Conservation (phyloP, 495 filamentous ascomycete genomes). For the Trichocladium antarcticum region DNA sequence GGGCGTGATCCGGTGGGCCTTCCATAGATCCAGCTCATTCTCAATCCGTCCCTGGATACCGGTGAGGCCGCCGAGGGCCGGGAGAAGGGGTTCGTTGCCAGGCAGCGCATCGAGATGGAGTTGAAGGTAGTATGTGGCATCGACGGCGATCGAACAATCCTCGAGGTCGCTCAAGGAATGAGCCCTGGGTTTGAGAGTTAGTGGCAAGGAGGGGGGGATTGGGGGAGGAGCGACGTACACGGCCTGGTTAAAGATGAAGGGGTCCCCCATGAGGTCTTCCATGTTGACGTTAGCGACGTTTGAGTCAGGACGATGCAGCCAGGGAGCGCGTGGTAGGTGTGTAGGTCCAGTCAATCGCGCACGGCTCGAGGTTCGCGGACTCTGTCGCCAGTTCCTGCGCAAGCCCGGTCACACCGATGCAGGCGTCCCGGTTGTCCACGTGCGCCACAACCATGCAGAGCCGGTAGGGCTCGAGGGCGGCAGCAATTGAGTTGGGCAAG, state of each 20-base stretch:
- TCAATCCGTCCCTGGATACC: conserved; percentile 62
- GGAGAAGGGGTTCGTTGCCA: conserved; percentile 71
- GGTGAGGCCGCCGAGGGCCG: conserved; percentile 81
- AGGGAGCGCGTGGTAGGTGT: conserved; percentile 4
- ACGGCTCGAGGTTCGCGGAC: background rate
- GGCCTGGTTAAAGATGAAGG: conserved; percentile 37
- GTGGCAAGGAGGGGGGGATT: background rate
- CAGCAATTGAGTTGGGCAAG: background rate
- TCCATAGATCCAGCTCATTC: conserved; percentile 58
- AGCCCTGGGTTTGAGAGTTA: conserved; percentile 18
- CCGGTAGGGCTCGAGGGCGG: background rate
- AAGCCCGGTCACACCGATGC: background rate
- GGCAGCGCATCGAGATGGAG: conserved; percentile 56
- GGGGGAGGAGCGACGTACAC: conserved; percentile 22
- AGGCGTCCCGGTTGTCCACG: background rate
- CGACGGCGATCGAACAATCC: conserved; percentile 66
- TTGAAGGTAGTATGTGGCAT: conserved; percentile 80
- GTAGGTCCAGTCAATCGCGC: background rate
- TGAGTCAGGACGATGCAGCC: background rate
- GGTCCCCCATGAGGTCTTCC: conserved; percentile 34
- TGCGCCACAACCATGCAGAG: background rate
- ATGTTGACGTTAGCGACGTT: conserved; percentile 17
- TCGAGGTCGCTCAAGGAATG: conserved; percentile 43
- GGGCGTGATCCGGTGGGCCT: conserved; percentile 50
- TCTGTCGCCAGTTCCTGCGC: conserved; percentile 1